A percentile compares a stretch with the other conserved stretches of the same genome.
Conservation (phyloP, 1,139 yeast species). For the Pichia sp. region DNA sequence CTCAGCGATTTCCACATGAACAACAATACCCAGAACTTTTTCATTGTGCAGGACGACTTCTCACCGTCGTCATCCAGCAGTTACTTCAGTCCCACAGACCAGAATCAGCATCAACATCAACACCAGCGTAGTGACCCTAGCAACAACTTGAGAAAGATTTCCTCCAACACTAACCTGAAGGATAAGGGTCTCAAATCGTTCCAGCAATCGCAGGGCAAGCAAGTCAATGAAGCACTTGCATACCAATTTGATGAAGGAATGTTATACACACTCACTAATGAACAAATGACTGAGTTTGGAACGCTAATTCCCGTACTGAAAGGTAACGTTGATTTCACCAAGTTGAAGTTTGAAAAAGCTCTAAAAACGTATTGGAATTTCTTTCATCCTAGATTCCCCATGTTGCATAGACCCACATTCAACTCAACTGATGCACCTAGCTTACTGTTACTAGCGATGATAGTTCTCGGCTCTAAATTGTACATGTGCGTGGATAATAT, state of each 20-base stretch:
- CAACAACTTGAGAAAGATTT: no score
- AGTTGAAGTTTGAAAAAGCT: conserved; percentile 10
- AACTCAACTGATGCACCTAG: conserved; percentile 32
- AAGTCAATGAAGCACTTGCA: conserved; percentile 10
- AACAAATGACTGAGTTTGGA: conserved; percentile 5
- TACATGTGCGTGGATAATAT: conserved; percentile 25
- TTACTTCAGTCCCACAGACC: conserved; percentile 5
- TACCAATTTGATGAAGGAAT: conserved; percentile 11
- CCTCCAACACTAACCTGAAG: no score
- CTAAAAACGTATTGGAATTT: conserved; percentile 35
- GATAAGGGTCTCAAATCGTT: no score
- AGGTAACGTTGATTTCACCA: conserved; percentile 13
- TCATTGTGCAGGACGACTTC: conserved; percentile 24
- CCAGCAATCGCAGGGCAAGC: conserved; percentile 11
- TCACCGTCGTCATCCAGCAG: conserved; percentile 16
- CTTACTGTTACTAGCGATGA: no score
- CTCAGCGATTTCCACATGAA: conserved; percentile 20
- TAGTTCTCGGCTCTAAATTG: conserved; percentile 37
- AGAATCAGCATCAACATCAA: no score
- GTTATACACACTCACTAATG: conserved; percentile 11
- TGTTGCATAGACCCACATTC: conserved; percentile 42
- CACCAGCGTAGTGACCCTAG: no score
- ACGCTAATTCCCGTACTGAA: conserved; percentile 8
- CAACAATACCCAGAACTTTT: conserved; percentile 22
- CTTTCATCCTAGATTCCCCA: conserved; percentile 42